Base-by-base conservation (phyloP, 768 basidiomycete species). In the Crepidotus variabilis region DNA sequence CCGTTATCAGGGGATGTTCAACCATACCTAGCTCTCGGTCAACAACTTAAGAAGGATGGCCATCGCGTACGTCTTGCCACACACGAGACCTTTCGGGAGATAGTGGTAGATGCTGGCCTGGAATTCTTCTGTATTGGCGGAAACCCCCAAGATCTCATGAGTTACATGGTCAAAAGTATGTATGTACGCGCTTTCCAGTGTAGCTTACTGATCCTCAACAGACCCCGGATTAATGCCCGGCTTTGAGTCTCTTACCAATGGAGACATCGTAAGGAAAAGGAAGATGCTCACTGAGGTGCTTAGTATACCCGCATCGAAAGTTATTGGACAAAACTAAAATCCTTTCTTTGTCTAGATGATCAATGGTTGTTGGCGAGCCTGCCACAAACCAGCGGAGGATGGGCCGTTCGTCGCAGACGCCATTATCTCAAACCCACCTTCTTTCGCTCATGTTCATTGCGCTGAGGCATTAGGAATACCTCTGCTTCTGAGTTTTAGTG, bases 141-240 rank as follows among this genome's bases (percentile, higher is more conserved):
- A 1, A 75, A 84, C 66, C 86, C 85, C 0, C 78, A 81, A 51
- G 82, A 84, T 53, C 68, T 87, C 10, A 86, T 87, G 85, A 82
- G 82, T 47, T 87, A 85, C 59, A 86, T 87, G 86, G 86, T 87
- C 47, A 83, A 82, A 66, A 87, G 85, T 85, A 57, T 51, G 20
- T 47, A 45, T 18, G 24, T 48, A 21, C 6, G 0, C n/a, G 34
- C 18, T 20, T 54, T 46, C 32, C 20, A 9, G 20, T 52, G 36
- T 47, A 48, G 47, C 49, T 32, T 53, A 50, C 62, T 52, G 55
- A 56, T 11, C 46, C 24, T 28, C 43, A 13, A 1, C 54, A 86
- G 83, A 86, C 67, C 86, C 86, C 52, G 86, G 86, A 1, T 65
- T 87, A 1, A 74, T 87, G 50, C 86, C 86, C 14, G 83, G 84